Evolutionary conservation across 2,329 filamentous ascomycete species (phyloP), one percentile per base, ranked within the genome.

Genomic region (Hypoxylon sp.): DNA sequence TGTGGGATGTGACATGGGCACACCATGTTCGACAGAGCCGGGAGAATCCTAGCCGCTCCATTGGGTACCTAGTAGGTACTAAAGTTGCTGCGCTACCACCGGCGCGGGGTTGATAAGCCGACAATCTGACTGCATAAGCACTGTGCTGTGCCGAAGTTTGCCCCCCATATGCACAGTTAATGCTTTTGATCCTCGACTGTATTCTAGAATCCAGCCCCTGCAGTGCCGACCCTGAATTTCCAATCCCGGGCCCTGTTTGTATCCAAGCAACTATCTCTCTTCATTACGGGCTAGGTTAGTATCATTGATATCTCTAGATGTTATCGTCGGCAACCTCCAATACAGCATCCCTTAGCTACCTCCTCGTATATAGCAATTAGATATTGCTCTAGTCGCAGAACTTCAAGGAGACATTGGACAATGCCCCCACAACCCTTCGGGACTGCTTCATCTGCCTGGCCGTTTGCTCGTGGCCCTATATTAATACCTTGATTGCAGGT

Each of bases 141-240:
- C 64, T 67, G 64, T 64, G 26, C 19, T 44, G n/a, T 32, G 8
- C 15, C 17, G 20, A 20, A 10, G 15, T 44, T 39, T 43, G 28
- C 47, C 49, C 7, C 43, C 34, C 19, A 19, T 49, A 32, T 24
- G 43, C 28, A 65, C 59, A 62, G 62, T 65, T 37, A 41, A 15
- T 32, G 19, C 11, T 37, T 4, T 34, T 37, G 17, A 30, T 19
- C 43, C 44, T 28, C 4, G 22, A 59, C 60, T 60, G 60, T 60
- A 67, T 64, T 63, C 60, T 67, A 67, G 64, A 67, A 67, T 52
- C 17, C 39, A 41, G 43, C 48, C 52, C 56, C 57, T 66, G 63
- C 24, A 66, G 60, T 53, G 24, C 30, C 32, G 15, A 48, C 50
- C 44, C 46, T 52, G 44, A 15, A 30, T 24, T 53, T 57, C 54